Percentiles rank a stretch among this genome's conserved stretches.
phyloP scores from a whole-genome alignment of 352 stramenopile species.

The Pythium aristosporum region DNA sequence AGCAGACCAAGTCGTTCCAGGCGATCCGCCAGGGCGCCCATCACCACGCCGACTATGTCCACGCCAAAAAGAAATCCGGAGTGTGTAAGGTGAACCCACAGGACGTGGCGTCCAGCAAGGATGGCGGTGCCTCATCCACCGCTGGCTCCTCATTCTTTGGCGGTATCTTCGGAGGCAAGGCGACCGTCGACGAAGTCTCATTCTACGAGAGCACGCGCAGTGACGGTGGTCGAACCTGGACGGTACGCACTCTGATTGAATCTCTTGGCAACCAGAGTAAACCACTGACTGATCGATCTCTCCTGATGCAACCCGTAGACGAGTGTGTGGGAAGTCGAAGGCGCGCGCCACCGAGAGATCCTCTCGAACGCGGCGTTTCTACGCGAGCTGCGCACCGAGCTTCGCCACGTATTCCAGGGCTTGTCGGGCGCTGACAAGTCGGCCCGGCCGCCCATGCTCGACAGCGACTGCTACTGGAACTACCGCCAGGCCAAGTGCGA shows the following conservation, averaged over 20 bases:
- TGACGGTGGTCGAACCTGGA: constrained; percentile 25
- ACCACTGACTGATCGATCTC: background rate
- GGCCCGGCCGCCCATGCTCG: constrained; percentile 58
- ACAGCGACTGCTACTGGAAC: constrained; percentile 86
- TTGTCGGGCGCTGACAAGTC: constrained; percentile 21
- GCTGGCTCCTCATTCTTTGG: constrained; percentile 47
- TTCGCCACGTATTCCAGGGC: constrained; percentile 58
- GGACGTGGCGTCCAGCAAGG: background rate
- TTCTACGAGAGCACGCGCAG: constrained; percentile 66
- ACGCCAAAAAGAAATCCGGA: constrained; percentile 41
- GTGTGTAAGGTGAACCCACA: constrained; percentile 13
- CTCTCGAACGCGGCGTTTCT: constrained; percentile 70
- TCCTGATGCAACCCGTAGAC: constrained; percentile 34
- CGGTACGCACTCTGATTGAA: constrained; percentile 31
- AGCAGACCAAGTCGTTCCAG: constrained; percentile 52
- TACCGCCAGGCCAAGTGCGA: constrained; percentile 70
- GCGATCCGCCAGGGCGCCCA: constrained; percentile 37
- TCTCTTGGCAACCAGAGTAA: background rate
- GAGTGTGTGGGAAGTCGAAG: constrained; percentile 81
- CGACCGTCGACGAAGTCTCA: constrained; percentile 57
- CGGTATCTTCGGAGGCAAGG: constrained; percentile 51
- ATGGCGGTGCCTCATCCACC: background rate
- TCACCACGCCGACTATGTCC: constrained; percentile 69
- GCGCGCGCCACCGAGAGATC: constrained; percentile 68
- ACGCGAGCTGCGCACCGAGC: constrained; percentile 65